Evolutionary conservation across 768 basidiomycete genomes (phyloP).

Genomic region (Boletus tomentosulus): DNA sequence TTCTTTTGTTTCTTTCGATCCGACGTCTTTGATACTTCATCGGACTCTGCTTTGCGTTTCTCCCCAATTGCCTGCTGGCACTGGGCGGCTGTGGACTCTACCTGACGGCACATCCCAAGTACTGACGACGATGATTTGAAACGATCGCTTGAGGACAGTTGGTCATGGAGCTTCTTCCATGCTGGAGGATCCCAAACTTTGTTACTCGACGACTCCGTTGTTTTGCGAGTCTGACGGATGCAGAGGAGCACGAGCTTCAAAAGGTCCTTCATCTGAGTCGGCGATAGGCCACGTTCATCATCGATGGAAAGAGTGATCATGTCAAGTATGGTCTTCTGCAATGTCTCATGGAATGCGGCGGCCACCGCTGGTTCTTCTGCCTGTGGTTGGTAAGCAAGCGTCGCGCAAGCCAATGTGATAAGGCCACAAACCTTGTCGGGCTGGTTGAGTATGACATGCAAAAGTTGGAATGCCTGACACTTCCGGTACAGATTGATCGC

Average conservation of each 20-base stretch:
- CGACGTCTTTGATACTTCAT: slow-evolving; percentile 34
- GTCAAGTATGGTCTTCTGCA: slow-evolving; percentile 49
- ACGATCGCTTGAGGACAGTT: slow-evolving; percentile 48
- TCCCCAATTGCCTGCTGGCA: slow-evolving; percentile 3
- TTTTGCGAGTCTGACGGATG: slow-evolving; percentile 57
- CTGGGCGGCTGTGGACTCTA: slow-evolving; percentile 32
- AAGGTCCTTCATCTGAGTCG: slow-evolving; percentile 73
- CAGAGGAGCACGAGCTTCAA: slow-evolving; percentile 64
- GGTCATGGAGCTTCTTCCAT: slow-evolving; percentile 50
- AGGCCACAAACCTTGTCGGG: slow-evolving; percentile 18
- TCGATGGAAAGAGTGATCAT: slow-evolving; percentile 47
- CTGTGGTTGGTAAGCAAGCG: slow-evolving; percentile 21
- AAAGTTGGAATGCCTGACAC: slow-evolving; percentile 67
- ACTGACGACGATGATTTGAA: slow-evolving; percentile 63
- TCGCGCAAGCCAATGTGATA: background rate
- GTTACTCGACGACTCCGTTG: slow-evolving; percentile 33
- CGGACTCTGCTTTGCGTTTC: slow-evolving; percentile 39
- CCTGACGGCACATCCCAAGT: slow-evolving; percentile 60
- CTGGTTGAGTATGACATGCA: slow-evolving; percentile 60
- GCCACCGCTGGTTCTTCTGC: slow-evolving; percentile 39
- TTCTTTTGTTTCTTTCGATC: slow-evolving; percentile 47
- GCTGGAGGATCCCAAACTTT: slow-evolving; percentile 55
- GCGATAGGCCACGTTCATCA: slow-evolving; percentile 43
- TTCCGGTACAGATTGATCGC: slow-evolving; percentile 76
- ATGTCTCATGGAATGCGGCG: slow-evolving; percentile 40